Conservation (phyloP, 2,329 filamentous ascomycete genomes). For the Aschersonia sp. region DNA sequence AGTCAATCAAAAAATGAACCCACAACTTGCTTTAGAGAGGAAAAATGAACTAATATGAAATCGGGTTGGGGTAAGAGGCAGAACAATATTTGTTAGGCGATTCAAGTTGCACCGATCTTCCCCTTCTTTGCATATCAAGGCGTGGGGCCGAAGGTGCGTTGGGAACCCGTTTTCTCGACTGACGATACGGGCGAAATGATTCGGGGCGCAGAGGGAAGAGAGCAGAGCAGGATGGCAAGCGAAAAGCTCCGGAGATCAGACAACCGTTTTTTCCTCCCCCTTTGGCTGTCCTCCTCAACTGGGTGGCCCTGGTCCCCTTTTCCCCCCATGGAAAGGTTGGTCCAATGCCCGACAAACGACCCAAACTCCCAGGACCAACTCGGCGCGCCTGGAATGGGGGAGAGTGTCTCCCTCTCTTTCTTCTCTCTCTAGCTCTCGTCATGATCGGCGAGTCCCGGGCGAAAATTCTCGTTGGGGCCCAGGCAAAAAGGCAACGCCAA, state of each 20-base stretch:
- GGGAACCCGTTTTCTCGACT: background rate
- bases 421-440: background rate
- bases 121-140: background rate
- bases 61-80: background rate
- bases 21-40: no score
- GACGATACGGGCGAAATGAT: background rate
- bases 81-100: no score
- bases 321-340: no score
- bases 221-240: background rate
- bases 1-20: no score
- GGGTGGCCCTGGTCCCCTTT: no score
- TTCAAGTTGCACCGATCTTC: background rate
- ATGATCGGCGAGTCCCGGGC: conserved; percentile 4
- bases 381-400: background rate
- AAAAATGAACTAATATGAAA: no score
- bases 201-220: background rate
- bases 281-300: background rate
- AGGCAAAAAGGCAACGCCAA: background rate
- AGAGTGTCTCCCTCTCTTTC: background rate
- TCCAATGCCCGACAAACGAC: background rate
- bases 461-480: background rate
- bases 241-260: background rate
- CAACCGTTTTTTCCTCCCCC: background rate
- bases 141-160: background rate
- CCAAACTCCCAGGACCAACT: background rate